Base-by-base conservation (phyloP, 2,329 filamentous ascomycete genomes). In the Alternaria arborescens region DNA sequence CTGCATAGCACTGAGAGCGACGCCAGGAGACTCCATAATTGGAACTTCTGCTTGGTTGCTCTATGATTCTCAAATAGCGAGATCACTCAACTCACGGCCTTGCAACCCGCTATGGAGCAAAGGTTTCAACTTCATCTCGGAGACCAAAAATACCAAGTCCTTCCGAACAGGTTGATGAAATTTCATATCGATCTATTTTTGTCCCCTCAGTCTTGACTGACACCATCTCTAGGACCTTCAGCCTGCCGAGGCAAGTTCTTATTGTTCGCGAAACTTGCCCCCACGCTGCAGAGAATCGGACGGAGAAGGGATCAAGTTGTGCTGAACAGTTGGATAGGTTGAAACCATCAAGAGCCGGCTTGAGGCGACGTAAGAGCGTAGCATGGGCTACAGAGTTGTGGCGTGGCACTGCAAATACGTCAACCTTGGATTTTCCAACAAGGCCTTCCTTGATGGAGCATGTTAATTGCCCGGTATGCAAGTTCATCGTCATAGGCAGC, bases 401-500 rank as follows among this genome's bases (percentile, higher is more conserved):
- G 46, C 36, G 46, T 50, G 30, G 14, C 46, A 50, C 46, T 50
- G 16, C 32, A 26, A 24, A 12, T 16, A 14, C 46, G 0, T n/a
- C 30, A 50, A 26, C 30, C 46, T 38, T 24, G 46, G n/a, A 36
- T 41, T 24, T 22, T 18, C 32, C 46, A 32, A 38, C 22, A 14
- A 36, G 22, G 8, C 22, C 22, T 8, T 52, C 5, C 50, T 52
- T 18, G 26, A 28, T 52, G 5, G 26, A 14, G 50, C 26, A 42
- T 12, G 1, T 4, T 32, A 26, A 20, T 52, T 43, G 38, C 26
- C 26, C 50, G 26, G 38, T 11, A 28, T 52, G 36, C 50, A 41
- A 30, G 26, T 30, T 12, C 50, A n/a, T 30, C 50, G 50, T 52
- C 50, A 52, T 43, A 32, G n/a, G 30, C 40, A 32, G 40, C 30